Base-by-base conservation (phyloP, 345 rosid genomes). In the Aquilaria yunnanensis region DNA sequence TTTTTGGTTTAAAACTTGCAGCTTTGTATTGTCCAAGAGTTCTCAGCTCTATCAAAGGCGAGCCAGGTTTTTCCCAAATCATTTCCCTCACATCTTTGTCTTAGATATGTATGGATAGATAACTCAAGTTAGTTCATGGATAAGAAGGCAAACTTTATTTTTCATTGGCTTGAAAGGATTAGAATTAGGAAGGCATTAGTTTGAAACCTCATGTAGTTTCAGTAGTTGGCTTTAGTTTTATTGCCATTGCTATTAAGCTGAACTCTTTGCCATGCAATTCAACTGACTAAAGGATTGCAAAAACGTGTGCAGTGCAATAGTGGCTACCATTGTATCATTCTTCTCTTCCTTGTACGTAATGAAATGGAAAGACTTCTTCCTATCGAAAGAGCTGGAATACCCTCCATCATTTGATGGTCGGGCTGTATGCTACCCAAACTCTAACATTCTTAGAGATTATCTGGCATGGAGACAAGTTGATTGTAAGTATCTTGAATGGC, bases 401-500 rank as follows among this genome's bases (percentile, higher is more conserved):
- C 76, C 85, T 66, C 94, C 96, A 56, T 77, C 83, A 60, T 90
- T 94, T 62, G 96, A 94, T 76, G 97, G 96, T 66, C 87, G 97
- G 53, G 89, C 89, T 13, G 80, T 94, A 56, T 90, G 91, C 75
- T 90, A 94, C 63, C 99, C 96, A 33, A 82, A 96, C 51, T 56
- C 73, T 56, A 76, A 88, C 63, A 86, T 88, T 75, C 85, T 94
- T 71, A 78, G 66, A 69, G 95, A 90, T 80, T 94, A 90, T 77
- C 70, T 90, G 52, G 80, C 96, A 6, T 90, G 97, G 97, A 84
- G 99, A 75, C 97, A 94, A 83, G 97, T 90, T 66, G 99, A 94
- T 70, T 94, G 96, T 94, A 69, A 88, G 99, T 82, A 23, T 32
- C 54, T 9, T 70, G 29, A 30, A 43, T 14, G 14, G 48, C 51